Conservation (phyloP, 352 stramenopile species). For the Phytopythium kandeliae region DNA sequence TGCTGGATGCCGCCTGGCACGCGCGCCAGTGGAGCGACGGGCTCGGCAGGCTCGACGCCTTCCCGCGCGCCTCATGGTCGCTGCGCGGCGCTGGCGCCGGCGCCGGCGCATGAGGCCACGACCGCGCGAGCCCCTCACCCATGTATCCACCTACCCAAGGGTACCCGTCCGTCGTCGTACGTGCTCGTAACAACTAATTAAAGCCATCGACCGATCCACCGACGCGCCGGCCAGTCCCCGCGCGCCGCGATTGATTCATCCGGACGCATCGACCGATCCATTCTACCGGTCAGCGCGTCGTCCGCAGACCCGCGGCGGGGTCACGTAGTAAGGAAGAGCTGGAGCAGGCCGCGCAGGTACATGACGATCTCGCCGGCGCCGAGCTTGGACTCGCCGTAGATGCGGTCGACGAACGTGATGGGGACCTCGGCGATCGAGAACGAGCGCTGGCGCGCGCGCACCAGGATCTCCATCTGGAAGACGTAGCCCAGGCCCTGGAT, state of each 20-base stretch:
- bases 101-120: background rate
- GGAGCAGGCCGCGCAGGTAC: constrained; percentile 95
- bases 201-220: too few species aligned
- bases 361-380: constrained; percentile 96
- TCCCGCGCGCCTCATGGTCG: constrained; percentile 4
- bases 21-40: constrained; percentile 10
- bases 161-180: too few species aligned
- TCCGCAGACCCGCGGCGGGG: too few species aligned
- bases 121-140: background rate
- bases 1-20: constrained; percentile 9
- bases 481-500: constrained; percentile 93
- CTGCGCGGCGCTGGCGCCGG: constrained; percentile 7
- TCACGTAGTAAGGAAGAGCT: constrained; percentile 95
- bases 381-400: constrained; percentile 99
- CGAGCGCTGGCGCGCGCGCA: constrained; percentile 88
- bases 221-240: too few species aligned
- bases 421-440: constrained; percentile 95
- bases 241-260: too few species aligned
- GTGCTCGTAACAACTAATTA: too few species aligned
- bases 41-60: constrained; percentile 3
- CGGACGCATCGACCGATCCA: too few species aligned
- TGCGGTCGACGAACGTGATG: constrained; percentile 98
- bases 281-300: too few species aligned
- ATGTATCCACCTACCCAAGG: too few species aligned
- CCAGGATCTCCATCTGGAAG: constrained; percentile 99